phyloP scores from a whole-genome alignment of 495 filamentous ascomycete species.

The Sphaerosporella brunnea region DNA sequence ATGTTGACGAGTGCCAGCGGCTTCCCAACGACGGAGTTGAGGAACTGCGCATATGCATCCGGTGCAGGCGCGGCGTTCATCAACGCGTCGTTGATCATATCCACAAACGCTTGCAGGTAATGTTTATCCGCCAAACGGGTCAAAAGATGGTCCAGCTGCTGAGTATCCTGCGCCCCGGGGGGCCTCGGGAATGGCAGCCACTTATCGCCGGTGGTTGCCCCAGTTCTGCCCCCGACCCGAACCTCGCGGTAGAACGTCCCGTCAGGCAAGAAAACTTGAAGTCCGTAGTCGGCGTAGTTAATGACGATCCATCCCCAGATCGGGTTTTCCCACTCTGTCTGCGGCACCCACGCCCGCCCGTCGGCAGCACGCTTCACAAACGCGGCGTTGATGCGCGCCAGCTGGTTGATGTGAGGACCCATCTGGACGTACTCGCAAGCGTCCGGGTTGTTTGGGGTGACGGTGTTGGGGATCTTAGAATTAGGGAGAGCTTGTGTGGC shows the following conservation, averaged over 20 bases:
- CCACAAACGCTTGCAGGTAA: slow-evolving; percentile 29
- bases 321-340: slow-evolving; percentile 33
- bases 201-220: slow-evolving; percentile 9
- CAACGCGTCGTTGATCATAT: slow-evolving; percentile 27
- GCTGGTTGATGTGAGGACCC: slow-evolving; percentile 34
- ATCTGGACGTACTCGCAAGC: slow-evolving; percentile 31
- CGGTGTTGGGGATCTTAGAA: too few species aligned
- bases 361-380: slow-evolving; percentile 26
- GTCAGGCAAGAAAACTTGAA: slow-evolving; percentile 35
- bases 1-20: slow-evolving; percentile 35
- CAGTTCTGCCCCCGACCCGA: slow-evolving; percentile 25
- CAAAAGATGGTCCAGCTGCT: slow-evolving; percentile 29
- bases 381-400: slow-evolving; percentile 29
- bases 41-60: slow-evolving; percentile 27
- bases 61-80: slow-evolving; percentile 22
- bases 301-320: slow-evolving; percentile 39
- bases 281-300: slow-evolving; percentile 33
- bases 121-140: slow-evolving; percentile 13
- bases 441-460: too few species aligned
- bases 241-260: slow-evolving; percentile 38
- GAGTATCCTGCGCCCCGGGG: slow-evolving; percentile 6
- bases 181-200: slow-evolving; percentile 28
- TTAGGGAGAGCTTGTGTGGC: too few species aligned
- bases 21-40: slow-evolving; percentile 30
- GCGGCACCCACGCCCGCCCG: slow-evolving; percentile 15